These are phyloP conservation scores for Neurospora tetraspora DNA, from an alignment of 495 filamentous ascomycete genomes.

Conservation along the genomic window DNA sequence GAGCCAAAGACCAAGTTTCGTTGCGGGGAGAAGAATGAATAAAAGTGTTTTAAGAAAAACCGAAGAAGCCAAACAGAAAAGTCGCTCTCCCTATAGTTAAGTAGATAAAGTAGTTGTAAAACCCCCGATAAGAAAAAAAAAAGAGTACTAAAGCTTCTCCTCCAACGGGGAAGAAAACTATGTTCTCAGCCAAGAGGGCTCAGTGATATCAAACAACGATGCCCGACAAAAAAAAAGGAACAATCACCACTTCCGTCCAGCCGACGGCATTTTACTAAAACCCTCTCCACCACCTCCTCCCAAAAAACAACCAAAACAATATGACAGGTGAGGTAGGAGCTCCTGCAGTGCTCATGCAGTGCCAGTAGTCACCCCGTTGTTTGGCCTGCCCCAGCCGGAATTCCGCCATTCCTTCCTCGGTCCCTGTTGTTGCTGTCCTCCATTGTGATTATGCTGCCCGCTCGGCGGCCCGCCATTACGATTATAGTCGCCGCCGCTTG, in stretches of 20 bases:
- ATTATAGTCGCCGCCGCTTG: neutral
- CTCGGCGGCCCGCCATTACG: neutral
- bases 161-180: neutral
- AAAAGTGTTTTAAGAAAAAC: neutral
- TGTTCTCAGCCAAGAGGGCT: neutral
- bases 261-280: neutral
- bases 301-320: neutral
- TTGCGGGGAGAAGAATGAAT: neutral
- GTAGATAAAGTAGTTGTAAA: neutral
- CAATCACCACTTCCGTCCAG: neutral
- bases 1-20: neutral
- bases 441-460: neutral
- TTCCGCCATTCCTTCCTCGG: slow-evolving; percentile 42
- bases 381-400: slow-evolving; percentile 38
- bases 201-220: neutral
- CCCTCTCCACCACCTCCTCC: neutral
- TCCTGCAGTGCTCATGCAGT: slow-evolving; percentile 10
- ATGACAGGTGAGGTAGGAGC: neutral
- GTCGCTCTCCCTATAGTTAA: neutral
- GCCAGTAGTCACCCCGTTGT: slow-evolving; percentile 25
- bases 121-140: neutral
- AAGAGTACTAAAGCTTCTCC: neutral
- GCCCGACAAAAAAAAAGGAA: neutral
- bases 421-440: neutral
- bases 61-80: neutral